Conservation (phyloP, 208 protist species). For the Trypanosoma scelopori region DNA sequence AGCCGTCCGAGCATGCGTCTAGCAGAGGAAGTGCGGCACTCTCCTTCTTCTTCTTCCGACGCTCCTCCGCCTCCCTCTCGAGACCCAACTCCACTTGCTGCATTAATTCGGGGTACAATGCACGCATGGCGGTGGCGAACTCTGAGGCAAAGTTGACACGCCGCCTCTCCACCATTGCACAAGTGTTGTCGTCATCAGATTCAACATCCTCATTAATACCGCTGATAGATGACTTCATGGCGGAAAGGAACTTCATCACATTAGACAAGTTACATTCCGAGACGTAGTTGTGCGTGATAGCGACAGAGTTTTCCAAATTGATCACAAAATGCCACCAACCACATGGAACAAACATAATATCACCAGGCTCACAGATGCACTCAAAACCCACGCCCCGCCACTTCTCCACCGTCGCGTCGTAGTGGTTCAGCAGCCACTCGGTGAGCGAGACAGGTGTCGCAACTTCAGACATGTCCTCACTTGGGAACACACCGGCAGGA, state of each 20-base stretch:
- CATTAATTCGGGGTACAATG: conserved; percentile 59
- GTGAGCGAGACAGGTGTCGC: conserved; percentile 85
- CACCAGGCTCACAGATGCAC: conserved; percentile 83
- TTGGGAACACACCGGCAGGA: conserved; percentile 77
- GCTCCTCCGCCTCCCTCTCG: conserved; percentile 46
- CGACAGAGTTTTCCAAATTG: conserved; percentile 85
- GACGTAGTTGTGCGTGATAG: conserved; percentile 92
- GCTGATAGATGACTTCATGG: conserved; percentile 82
- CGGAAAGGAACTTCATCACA: conserved; percentile 83
- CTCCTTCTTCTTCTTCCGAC: conserved; percentile 35
- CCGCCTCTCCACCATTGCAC: conserved; percentile 42
- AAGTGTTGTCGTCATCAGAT: conserved; percentile 21
- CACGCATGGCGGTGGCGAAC: conserved; percentile 63
- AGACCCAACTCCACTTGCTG: conserved; percentile 49
- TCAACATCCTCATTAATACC: conserved; percentile 87
- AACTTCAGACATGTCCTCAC: conserved; percentile 82
- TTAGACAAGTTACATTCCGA: conserved; percentile 68
- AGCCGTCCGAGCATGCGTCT: conserved; percentile 56
- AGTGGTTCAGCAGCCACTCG: conserved; percentile 88
- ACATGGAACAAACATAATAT: conserved; percentile 90
- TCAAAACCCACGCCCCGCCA: conserved; percentile 70
- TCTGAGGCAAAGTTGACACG: conserved; percentile 58
- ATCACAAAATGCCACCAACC: conserved; percentile 92
- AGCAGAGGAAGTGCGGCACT: conserved; percentile 51
- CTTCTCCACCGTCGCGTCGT: conserved; percentile 72